phyloP scores from a whole-genome alignment of 164 flowering plant genomes.

The Magnolia changhungtana region DNA sequence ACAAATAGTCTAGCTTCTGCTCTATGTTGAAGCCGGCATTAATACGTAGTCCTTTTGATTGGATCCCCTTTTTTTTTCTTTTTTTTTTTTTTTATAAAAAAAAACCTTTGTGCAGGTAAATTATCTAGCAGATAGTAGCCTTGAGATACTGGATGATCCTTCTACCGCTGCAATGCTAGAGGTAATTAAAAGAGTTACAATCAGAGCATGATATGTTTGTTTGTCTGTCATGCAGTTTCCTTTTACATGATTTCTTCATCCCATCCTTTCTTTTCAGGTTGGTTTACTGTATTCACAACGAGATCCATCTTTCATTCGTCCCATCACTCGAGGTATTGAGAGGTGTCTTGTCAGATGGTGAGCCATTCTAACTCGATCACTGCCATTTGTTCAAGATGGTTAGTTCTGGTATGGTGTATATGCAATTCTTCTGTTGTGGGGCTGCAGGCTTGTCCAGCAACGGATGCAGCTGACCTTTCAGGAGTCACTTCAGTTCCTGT shows the following conservation, averaged over 20 bases:
- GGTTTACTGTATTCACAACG: slow-evolving; percentile 87
- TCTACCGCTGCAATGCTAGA: slow-evolving; percentile 66
- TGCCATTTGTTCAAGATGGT: background rate
- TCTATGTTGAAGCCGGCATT: background rate
- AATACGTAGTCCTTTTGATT: background rate
- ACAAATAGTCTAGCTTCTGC: background rate
- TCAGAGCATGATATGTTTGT: background rate
- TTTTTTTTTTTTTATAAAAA: too few relatives aligned
- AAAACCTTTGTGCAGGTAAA: slow-evolving; percentile 51
- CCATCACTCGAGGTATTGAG: slow-evolving; percentile 69
- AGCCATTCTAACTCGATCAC: slow-evolving; percentile 17
- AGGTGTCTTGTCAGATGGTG: slow-evolving; percentile 97
- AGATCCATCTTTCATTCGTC: slow-evolving; percentile 88
- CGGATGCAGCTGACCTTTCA: slow-evolving; percentile 47
- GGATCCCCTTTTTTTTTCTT: too few relatives aligned
- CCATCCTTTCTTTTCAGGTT: slow-evolving; percentile 42
- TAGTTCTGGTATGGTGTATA: background rate
- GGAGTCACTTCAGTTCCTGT: slow-evolving; percentile 39
- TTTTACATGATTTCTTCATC: too few relatives aligned
- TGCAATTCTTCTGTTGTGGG: slow-evolving; percentile 14
- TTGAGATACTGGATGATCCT: slow-evolving; percentile 92
- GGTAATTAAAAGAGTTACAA: slow-evolving; percentile 35
- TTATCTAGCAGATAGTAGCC: slow-evolving; percentile 74
- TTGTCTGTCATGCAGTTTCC: background rate
- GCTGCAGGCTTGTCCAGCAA: slow-evolving; percentile 87